Conservation (phyloP, 352 stramenopile genomes). For the Phytophthora pluvialis region DNA sequence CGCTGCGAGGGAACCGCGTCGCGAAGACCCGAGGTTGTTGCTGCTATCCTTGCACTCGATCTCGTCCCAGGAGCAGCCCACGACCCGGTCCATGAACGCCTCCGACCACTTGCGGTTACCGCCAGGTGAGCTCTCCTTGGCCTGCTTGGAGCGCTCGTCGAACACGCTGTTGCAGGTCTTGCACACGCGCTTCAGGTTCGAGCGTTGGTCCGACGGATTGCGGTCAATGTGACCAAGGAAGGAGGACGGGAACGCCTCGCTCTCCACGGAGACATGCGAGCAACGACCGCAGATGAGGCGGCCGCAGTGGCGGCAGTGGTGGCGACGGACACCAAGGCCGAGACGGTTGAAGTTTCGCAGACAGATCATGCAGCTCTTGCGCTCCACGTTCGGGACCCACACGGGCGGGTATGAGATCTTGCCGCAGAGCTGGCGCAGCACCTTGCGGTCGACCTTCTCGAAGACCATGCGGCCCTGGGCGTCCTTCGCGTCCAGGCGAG, state of each 20-base stretch:
- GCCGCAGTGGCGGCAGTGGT: conserved; percentile 89
- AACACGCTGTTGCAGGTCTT: conserved; percentile 80
- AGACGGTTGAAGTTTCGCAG: conserved; percentile 72
- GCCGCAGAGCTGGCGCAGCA: conserved; percentile 72
- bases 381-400: conserved; percentile 80
- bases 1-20: conserved; percentile 44
- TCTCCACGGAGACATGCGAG: conserved; percentile 76
- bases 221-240: conserved; percentile 57
- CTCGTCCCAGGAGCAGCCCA: conserved; percentile 72
- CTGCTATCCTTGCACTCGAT: conserved; percentile 46
- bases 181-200: conserved; percentile 72
- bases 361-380: conserved; percentile 84
- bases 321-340: conserved; percentile 67
- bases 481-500: conserved; percentile 79
- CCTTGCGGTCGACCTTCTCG: conserved; percentile 80
- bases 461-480: conserved; percentile 82
- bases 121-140: conserved; percentile 30
- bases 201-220: conserved; percentile 48
- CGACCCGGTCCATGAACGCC: conserved; percentile 66
- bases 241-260: conserved; percentile 67
- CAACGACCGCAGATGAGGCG: conserved; percentile 82
- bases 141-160: conserved; percentile 63
- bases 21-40: conserved; percentile 34
- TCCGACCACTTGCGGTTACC: conserved; percentile 55
- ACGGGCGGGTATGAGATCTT: conserved; percentile 85